phyloP scores from a whole-genome alignment of 2,329 filamentous ascomycete genomes.

The Graphilbum sp. region DNA sequence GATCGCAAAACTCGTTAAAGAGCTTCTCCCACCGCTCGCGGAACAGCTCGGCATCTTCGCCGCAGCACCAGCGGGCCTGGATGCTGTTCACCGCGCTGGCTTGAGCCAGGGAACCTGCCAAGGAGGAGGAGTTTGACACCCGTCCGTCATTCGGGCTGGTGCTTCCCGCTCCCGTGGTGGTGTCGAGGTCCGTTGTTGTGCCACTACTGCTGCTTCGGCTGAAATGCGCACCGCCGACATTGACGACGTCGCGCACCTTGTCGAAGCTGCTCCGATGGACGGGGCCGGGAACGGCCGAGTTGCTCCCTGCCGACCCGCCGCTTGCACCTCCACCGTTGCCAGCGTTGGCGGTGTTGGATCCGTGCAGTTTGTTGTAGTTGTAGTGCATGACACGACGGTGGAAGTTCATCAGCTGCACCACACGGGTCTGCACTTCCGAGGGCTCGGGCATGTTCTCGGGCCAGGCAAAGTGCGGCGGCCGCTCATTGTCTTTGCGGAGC shows the following conservation, averaged over 20 bases:
- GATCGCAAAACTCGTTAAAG: slow-evolving; percentile 89
- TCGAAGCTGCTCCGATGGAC: background rate
- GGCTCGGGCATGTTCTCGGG: slow-evolving; percentile 88
- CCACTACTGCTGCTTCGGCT: background rate
- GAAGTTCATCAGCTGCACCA: slow-evolving; percentile 95
- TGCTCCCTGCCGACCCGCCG: slow-evolving; percentile 18
- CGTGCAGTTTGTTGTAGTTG: slow-evolving; percentile 72
- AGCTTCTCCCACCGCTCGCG: slow-evolving; percentile 97
- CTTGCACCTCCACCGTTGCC: background rate
- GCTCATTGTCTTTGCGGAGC: slow-evolving; percentile 78
- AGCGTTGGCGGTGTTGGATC: slow-evolving; percentile 18
- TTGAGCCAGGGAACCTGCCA: slow-evolving; percentile 26
- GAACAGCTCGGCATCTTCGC: slow-evolving; percentile 88
- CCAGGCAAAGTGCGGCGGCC: slow-evolving; percentile 96
- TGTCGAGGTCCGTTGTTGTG: slow-evolving; percentile 22
- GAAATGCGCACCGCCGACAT: slow-evolving; percentile 18
- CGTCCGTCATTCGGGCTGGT: background rate
- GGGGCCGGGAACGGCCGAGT: background rate
- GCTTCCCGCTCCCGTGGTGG: background rate
- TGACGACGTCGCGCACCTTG: background rate
- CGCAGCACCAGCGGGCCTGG: slow-evolving; percentile 88
- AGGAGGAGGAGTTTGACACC: slow-evolving; percentile 23
- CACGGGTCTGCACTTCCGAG: slow-evolving; percentile 76
- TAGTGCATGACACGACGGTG: slow-evolving; percentile 88
- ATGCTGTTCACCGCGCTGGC: slow-evolving; percentile 51